These are phyloP conservation scores for Artemisia annua DNA, from an alignment of 129 eudicot species.

Conservation along the genomic window DNA sequence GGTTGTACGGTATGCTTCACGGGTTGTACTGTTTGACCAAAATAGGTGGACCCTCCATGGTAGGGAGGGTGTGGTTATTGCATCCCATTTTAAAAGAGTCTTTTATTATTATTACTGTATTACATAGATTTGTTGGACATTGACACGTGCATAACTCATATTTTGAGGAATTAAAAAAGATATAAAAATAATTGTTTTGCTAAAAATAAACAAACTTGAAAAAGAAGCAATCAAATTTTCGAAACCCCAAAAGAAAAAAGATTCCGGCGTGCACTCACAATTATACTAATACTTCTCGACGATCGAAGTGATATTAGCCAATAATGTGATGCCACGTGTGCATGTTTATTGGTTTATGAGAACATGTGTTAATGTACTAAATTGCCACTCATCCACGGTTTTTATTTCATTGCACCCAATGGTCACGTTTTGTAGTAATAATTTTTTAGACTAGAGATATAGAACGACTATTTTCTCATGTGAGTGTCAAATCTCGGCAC, in stretches of 20 bases:
- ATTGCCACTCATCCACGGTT: background rate
- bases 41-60: no score
- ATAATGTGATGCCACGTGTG: conserved; percentile 15
- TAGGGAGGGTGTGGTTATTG: no score
- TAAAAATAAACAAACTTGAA: conserved; percentile 38
- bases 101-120: background rate
- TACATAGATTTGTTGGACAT: conserved; percentile 21
- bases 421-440: background rate
- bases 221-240: conserved; percentile 41
- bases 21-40: no score
- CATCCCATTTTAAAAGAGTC: background rate
- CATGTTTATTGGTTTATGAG: background rate
- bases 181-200: background rate
- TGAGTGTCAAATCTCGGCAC: no score
- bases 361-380: background rate
- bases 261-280: conserved; percentile 47
- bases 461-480: no score
- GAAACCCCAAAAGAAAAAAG: conserved; percentile 32
- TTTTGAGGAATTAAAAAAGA: conserved; percentile 29
- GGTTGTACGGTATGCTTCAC: no score
- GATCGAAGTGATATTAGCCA: conserved; percentile 9
- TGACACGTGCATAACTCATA: conserved; percentile 39
- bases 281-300: conserved; percentile 34
- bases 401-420: conserved; percentile 1
- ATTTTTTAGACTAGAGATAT: no score